Evolutionary conservation across 2,329 filamentous ascomycete species (phyloP).

Genomic region (Corniculantispora saksenae): DNA sequence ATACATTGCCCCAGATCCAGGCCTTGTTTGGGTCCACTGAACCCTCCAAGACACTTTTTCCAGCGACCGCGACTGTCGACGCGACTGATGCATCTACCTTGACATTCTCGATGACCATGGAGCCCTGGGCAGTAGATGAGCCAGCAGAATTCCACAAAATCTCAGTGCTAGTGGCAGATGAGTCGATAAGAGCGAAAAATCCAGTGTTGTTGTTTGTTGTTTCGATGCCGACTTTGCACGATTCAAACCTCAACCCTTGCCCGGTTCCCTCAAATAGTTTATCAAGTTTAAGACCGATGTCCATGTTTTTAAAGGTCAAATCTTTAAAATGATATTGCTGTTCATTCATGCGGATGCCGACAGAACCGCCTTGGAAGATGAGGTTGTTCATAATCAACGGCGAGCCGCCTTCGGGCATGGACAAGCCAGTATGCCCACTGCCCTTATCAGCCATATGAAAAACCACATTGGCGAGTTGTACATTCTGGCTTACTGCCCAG

Average conservation of each 20-base stretch:
- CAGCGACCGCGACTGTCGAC: conserved; percentile 37
- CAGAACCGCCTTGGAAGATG: conserved; percentile 33
- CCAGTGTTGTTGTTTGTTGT: conserved; percentile 29
- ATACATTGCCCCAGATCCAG: conserved; percentile 25
- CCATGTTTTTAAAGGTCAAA: conserved; percentile 32
- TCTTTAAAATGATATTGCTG: conserved; percentile 39
- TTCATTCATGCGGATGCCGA: conserved; percentile 33
- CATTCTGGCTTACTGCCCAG: conserved; percentile 35
- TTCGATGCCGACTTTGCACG: conserved; percentile 33
- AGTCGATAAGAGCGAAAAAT: conserved; percentile 32
- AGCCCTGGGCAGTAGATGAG: conserved; percentile 29
- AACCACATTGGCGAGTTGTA: conserved; percentile 31
- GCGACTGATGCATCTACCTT: conserved; percentile 28
- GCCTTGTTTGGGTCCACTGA: conserved; percentile 20
- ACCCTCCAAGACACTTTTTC: conserved; percentile 22
- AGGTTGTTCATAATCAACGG: conserved; percentile 34
- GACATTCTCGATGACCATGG: conserved; percentile 33
- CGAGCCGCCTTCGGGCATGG: conserved; percentile 37
- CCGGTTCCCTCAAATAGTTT: conserved; percentile 31
- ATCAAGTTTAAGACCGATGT: conserved; percentile 31
- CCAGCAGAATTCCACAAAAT: conserved; percentile 29
- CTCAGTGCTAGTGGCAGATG: conserved; percentile 30
- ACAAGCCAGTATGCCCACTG: conserved; percentile 37
- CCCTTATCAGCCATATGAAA: conserved; percentile 35
- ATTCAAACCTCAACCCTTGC: conserved; percentile 30